Base-by-base conservation (phyloP, 345 rosid genomes). In the Euphorbia tirucalli region DNA sequence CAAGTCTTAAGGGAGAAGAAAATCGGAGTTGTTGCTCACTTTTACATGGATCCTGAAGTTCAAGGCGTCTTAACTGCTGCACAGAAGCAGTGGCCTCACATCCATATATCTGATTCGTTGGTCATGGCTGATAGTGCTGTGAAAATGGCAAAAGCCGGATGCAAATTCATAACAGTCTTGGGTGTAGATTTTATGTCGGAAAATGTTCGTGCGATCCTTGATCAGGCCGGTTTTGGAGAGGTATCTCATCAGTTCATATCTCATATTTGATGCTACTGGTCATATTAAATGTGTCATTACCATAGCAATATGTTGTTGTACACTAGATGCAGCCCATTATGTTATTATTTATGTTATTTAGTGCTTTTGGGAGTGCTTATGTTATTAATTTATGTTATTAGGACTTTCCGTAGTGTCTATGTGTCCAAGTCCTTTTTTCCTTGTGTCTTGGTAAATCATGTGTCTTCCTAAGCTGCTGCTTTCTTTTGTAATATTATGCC, bases 131-230 rank as follows among this genome's bases (percentile, higher is more conserved):
- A 95, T 80, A 74, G 88, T 30, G 99, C 98, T 25, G 99, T 95
- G 43, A 83, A 87, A 65, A 95, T 95, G 96, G 98, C 94, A 52
- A 75, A 89, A 87, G 90, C 87, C 62, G 99, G 99, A 78, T 95
- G 98, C 74, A 75, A 89, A 80, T 92, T 81, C 77, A 83, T 95
- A 37, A 80, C 99, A 32, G 96, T 95, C 68, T 83, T 95, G 69
- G 99, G 98, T 78, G 98, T 95, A 43, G 99, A 95, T 88, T 92
- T 95, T 72, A 95, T 95, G 99, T 92, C 99, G 0, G 98, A 95
- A 74, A 95, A 95, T 60, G 97, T 93, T 11, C 93, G 98, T 73
- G 98, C 98, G 9, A 90, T 93, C 64, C 87, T 95, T 61, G 99
- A 95, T 83, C 97, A 95, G 76, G 97, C 98, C 71, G 97, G 99